A percentile compares a stretch with the other conserved stretches of the same genome.
Conservation (phyloP, 768 basidiomycete species). For the Naganishia randhawae region DNA sequence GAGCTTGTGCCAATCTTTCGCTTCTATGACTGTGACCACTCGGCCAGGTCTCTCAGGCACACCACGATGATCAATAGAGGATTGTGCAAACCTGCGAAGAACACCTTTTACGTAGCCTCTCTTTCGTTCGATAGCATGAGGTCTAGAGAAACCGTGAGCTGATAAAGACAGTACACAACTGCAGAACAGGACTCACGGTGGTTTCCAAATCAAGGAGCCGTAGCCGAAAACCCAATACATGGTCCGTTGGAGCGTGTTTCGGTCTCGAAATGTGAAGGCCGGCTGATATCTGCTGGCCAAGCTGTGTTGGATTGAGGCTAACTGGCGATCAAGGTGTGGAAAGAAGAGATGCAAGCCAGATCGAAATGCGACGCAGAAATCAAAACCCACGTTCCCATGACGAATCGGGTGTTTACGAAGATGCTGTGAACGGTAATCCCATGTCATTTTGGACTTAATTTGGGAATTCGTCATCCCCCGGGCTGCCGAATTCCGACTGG, state of each 20-base stretch:
- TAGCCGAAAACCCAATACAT: slow-evolving; percentile 81
- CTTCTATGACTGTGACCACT: slow-evolving; percentile 83
- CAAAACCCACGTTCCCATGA: neutral
- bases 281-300: too few species aligned
- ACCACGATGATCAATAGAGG: slow-evolving; percentile 87
- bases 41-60: slow-evolving; percentile 82
- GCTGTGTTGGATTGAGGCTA: too few species aligned
- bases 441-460: neutral
- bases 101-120: slow-evolving; percentile 86
- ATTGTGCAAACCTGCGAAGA: slow-evolving; percentile 82
- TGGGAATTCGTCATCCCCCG: neutral
- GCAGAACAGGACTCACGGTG: slow-evolving; percentile 52
- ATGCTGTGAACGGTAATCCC: neutral
- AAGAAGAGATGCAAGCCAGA: too few species aligned
- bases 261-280: too few species aligned
- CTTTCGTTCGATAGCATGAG: slow-evolving; percentile 66
- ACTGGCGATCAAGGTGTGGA: too few species aligned
- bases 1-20: slow-evolving; percentile 71
- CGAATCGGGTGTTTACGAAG: neutral
- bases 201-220: slow-evolving; percentile 86
- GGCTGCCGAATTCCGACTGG: neutral
- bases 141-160: slow-evolving; percentile 54
- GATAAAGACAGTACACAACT: neutral
- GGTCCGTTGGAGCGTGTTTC: slow-evolving; percentile 26
- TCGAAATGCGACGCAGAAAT: too few species aligned